Evolutionary conservation across 805 yeast genomes (phyloP).

Genomic region (Jamesozyma spencerorum): DNA sequence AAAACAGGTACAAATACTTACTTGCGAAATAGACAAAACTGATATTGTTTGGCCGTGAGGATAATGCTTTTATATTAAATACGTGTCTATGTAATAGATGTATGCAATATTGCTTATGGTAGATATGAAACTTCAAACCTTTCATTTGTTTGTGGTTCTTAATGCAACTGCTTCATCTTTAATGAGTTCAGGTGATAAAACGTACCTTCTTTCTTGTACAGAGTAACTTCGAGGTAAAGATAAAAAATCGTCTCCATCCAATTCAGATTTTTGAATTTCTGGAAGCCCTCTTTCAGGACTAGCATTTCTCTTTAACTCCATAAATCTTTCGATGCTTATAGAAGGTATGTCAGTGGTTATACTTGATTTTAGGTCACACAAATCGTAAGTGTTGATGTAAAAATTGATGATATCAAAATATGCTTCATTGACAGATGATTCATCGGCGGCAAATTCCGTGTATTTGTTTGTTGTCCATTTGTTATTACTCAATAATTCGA

Average conservation of each 20-base stretch:
- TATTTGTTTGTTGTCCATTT: constrained; percentile 16
- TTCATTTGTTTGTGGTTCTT: background rate
- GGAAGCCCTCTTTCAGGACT: constrained; percentile 30
- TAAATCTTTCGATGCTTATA: constrained; percentile 28
- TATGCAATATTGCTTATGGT: background rate
- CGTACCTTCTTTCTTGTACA: constrained; percentile 44
- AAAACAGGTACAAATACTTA: constrained; percentile 46
- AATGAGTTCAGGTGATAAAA: constrained; percentile 27
- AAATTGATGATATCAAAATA: constrained; percentile 50
- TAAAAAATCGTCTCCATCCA: constrained; percentile 40
- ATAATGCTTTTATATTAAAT: background rate
- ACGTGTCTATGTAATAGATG: background rate
- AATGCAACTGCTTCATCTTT: constrained; percentile 11
- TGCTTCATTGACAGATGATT: constrained; percentile 36
- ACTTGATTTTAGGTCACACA: constrained; percentile 38
- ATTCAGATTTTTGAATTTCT: constrained; percentile 22
- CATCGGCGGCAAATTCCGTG: constrained; percentile 26
- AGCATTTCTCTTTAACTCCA: constrained; percentile 38
- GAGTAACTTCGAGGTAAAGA: constrained; percentile 29
- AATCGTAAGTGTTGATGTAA: constrained; percentile 48
- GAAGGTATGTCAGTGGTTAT: constrained; percentile 24
- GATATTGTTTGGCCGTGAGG: background rate
- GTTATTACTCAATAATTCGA: constrained; percentile 33
- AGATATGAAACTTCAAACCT: background rate
- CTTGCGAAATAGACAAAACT: constrained; percentile 1